Percentiles rank a stretch among this genome's conserved stretches.
Evolutionary conservation across 2,329 filamentous ascomycete species (phyloP).

Genomic region (Proliferodiscus dingleyae): DNA sequence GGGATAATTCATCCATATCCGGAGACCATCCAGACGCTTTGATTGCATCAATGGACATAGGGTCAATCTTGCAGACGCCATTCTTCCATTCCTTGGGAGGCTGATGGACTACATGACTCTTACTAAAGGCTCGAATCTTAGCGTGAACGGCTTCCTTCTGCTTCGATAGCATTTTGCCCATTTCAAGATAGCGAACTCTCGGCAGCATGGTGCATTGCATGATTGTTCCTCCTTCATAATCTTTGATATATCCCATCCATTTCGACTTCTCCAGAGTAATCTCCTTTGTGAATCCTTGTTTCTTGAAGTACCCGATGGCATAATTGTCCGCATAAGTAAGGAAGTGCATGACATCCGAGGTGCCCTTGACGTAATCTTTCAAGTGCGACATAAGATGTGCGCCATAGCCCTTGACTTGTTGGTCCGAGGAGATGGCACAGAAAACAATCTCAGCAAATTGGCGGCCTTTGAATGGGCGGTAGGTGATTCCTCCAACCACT

Average conservation of each 20-base stretch:
- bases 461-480: slow-evolving; percentile 85
- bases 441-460: slow-evolving; percentile 98
- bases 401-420: slow-evolving; percentile 98
- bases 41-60: slow-evolving; percentile 81
- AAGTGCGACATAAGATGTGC: slow-evolving; percentile 97
- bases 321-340: slow-evolving; percentile 98
- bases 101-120: slow-evolving; percentile 79
- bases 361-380: slow-evolving; percentile 97
- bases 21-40: slow-evolving; percentile 90
- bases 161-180: slow-evolving; percentile 89
- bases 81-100: slow-evolving; percentile 84
- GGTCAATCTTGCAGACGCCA: slow-evolving; percentile 71
- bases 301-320: slow-evolving; percentile 98
- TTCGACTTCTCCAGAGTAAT: slow-evolving; percentile 84
- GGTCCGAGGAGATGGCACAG: slow-evolving; percentile 93
- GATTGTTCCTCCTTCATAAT: slow-evolving; percentile 97
- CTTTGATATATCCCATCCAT: slow-evolving; percentile 99
- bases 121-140: slow-evolving; percentile 88
- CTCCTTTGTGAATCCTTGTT: slow-evolving; percentile 98
- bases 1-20: slow-evolving; percentile 95
- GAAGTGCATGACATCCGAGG: slow-evolving; percentile 96
- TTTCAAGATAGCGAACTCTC: slow-evolving; percentile 88
- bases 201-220: slow-evolving; percentile 99
- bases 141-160: slow-evolving; percentile 94
- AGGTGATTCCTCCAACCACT: slow-evolving; percentile 95